These are phyloP conservation scores for Oryza brachyantha DNA, from an alignment of 176 grass and related monocot species.

Conservation along the genomic window DNA sequence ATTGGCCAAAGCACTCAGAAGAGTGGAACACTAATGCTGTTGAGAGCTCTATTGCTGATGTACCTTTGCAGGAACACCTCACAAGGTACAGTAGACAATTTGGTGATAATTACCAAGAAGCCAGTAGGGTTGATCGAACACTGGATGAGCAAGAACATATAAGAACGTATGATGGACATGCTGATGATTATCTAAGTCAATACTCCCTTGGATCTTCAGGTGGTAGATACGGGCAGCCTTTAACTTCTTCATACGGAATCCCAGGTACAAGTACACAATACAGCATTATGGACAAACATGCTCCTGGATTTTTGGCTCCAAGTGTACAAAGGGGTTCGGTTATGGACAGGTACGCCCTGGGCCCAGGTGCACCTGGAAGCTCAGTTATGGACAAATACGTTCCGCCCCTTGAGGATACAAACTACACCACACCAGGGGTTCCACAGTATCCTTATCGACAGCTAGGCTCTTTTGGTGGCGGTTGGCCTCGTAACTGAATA, in stretches of 20 bases:
- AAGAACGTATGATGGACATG: no score
- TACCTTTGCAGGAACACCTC: background rate
- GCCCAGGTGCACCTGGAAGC: conserved; percentile 5
- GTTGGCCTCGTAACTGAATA: conserved; percentile 11
- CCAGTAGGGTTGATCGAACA: no score
- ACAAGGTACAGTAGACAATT: background rate
- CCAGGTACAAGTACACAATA: conserved; percentile 5
- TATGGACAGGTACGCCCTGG: conserved; percentile 53
- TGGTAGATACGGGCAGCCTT: conserved; percentile 21
- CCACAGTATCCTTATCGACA: conserved; percentile 12
- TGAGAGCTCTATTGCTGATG: background rate
- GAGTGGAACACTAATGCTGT: background rate
- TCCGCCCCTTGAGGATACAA: conserved; percentile 46
- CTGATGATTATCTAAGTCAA: conserved; percentile 20
- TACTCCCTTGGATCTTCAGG: conserved; percentile 38
- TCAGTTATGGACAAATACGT: conserved; percentile 64
- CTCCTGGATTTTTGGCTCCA: conserved; percentile 27
- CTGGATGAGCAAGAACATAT: no score
- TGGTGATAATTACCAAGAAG: no score
- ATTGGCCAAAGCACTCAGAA: background rate
- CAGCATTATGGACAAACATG: conserved; percentile 55
- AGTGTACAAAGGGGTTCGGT: conserved; percentile 35
- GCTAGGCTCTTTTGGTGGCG: conserved; percentile 8
- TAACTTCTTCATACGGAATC: conserved; percentile 35
- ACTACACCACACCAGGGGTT: conserved; percentile 1